Evolutionary conservation across 2,329 filamentous ascomycete genomes (phyloP).

Genomic region (Microcera coccophila): DNA sequence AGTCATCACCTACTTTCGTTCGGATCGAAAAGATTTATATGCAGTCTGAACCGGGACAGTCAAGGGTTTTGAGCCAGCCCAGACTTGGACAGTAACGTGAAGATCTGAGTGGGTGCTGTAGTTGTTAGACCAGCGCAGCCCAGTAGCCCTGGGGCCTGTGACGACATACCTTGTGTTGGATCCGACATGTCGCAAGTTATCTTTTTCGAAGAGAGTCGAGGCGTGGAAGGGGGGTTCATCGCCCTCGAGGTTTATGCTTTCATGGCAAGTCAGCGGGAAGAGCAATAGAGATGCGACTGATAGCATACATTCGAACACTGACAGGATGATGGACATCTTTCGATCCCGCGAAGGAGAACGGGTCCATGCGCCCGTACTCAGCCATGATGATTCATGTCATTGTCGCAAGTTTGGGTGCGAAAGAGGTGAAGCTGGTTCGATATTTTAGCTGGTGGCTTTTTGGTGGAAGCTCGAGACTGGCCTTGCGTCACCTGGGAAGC

Average conservation of each 20-base stretch:
- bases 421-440: not conserved
- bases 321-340: conserved; percentile 74
- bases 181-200: conserved; percentile 80
- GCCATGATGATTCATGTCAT: conserved; percentile 34
- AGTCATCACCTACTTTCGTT: conserved; percentile 57
- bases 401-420: not conserved
- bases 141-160: not conserved
- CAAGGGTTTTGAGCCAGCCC: conserved; percentile 91
- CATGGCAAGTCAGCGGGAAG: conserved; percentile 15
- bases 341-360: conserved; percentile 92
- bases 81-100: conserved; percentile 88
- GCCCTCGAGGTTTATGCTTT: conserved; percentile 47
- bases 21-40: conserved; percentile 83
- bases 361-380: conserved; percentile 66
- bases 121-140: conserved; percentile 20
- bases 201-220: conserved; percentile 72
- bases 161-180: conserved; percentile 68
- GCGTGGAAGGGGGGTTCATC: conserved; percentile 39
- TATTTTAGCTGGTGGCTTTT: not conserved
- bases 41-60: conserved; percentile 89
- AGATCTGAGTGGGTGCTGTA: conserved; percentile 76
- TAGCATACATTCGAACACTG: conserved; percentile 58
- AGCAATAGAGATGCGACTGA: too few species aligned
- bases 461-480: too few species aligned
- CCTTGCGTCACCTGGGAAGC: too few species aligned